phyloP scores from a whole-genome alignment of 1,139 yeast genomes.

The Sporopachydermia cereana region DNA sequence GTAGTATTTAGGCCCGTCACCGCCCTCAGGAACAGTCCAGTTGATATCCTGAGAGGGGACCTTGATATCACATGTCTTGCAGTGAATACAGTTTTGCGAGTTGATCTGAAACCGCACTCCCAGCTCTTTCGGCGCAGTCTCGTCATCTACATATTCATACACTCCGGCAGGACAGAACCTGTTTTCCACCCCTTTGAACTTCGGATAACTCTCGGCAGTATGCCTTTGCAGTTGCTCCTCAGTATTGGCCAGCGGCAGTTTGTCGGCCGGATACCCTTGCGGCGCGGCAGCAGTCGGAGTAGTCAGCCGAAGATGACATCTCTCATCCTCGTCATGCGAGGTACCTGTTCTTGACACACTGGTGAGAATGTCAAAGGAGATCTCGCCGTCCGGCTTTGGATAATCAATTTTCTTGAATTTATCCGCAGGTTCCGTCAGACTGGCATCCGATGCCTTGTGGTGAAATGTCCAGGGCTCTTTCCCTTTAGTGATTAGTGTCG shows the following conservation, averaged over 20 bases:
- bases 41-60: constrained; percentile 88
- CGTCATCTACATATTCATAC: constrained; percentile 79
- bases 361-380: constrained; percentile 84
- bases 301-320: constrained; percentile 64
- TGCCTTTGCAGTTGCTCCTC: constrained; percentile 60
- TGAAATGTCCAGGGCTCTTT: constrained; percentile 78
- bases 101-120: constrained; percentile 87
- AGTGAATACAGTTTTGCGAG: constrained; percentile 93
- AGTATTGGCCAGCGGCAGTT: constrained; percentile 24
- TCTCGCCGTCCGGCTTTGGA: constrained; percentile 86
- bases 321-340: constrained; percentile 88
- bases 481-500: constrained; percentile 68
- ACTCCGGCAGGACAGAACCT: constrained; percentile 98
- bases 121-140: constrained; percentile 45
- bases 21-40: constrained; percentile 97
- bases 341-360: constrained; percentile 95
- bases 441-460: constrained; percentile 63
- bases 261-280: too few species aligned
- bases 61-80: constrained; percentile 96
- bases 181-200: constrained; percentile 75
- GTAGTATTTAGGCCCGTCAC: constrained; percentile 93
- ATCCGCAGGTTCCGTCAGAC: constrained; percentile 54
- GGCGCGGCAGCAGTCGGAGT: background rate
- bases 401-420: constrained; percentile 62
- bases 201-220: constrained; percentile 56